These are phyloP conservation scores for Diaporthe sp. DNA, from an alignment of 2,329 filamentous ascomycete genomes.

Conservation along the genomic window DNA sequence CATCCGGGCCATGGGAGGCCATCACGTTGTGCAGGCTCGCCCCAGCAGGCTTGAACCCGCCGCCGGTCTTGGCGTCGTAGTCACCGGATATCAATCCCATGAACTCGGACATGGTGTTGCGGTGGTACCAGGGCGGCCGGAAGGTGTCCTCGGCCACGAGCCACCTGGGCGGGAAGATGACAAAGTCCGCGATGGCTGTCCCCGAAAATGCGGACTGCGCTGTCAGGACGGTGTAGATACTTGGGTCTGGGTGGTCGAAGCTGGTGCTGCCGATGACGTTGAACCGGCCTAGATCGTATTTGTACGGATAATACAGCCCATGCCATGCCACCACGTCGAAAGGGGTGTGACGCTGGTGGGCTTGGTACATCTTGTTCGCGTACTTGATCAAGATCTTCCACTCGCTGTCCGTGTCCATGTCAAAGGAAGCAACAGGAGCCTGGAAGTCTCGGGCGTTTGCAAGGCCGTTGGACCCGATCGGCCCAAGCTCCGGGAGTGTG, in stretches of 20 bases:
- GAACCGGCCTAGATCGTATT: conserved; percentile 85
- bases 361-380: conserved; percentile 75
- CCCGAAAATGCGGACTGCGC: conserved; percentile 71
- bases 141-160: conserved; percentile 78
- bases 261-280: conserved; percentile 81
- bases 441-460: conserved; percentile 84
- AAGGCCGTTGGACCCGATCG: conserved; percentile 80
- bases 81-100: conserved; percentile 71
- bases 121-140: conserved; percentile 80
- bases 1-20: conserved; percentile 75
- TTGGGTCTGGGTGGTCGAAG: conserved; percentile 83
- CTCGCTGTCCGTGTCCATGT: conserved; percentile 64
- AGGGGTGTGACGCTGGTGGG: conserved; percentile 77
- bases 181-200: conserved; percentile 78
- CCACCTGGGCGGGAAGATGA: conserved; percentile 81
- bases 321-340: conserved; percentile 88
- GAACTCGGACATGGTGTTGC: conserved; percentile 77
- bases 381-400: conserved; percentile 74
- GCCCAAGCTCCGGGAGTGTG: conserved; percentile 78
- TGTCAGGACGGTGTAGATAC: conserved; percentile 80
- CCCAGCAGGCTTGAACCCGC: conserved; percentile 70
- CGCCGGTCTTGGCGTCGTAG: conserved; percentile 74
- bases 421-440: conserved; percentile 77
- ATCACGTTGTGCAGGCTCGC: conserved; percentile 78
- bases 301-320: conserved; percentile 84